phyloP scores from a whole-genome alignment of 768 basidiomycete species.

The Lactifluus volemus region DNA sequence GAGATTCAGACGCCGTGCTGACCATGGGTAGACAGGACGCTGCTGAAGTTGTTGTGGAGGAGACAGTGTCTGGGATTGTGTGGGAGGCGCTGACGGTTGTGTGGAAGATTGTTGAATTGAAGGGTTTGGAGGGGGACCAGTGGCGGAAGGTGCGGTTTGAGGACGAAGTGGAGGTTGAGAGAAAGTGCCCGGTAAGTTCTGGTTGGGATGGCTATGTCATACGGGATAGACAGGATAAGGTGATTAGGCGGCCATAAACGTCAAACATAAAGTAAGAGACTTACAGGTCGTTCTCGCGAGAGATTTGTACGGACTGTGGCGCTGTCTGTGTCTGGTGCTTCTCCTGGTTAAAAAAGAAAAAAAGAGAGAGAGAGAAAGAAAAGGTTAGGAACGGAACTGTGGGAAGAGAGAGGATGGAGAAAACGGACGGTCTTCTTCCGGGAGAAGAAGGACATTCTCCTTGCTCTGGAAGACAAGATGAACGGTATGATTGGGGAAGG shows the following conservation, averaged over 20 bases:
- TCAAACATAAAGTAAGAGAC: background rate
- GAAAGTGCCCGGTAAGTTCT: constrained; percentile 10
- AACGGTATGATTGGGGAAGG: constrained; percentile 53
- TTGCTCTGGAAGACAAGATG: constrained; percentile 46
- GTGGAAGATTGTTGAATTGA: constrained; percentile 24
- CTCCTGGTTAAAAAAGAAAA: constrained; percentile 14
- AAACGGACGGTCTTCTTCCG: constrained; percentile 58
- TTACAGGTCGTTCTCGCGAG: constrained; percentile 14
- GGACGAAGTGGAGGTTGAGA: constrained; percentile 12
- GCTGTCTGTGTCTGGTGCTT: constrained; percentile 16
- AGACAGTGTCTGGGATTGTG: constrained; percentile 20
- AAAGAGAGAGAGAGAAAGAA: background rate
- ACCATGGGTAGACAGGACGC: constrained; percentile 75
- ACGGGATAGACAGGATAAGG: background rate
- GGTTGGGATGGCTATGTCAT: constrained; percentile 1
- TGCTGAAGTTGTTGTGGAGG: constrained; percentile 28
- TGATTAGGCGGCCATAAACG: constrained; percentile 3
- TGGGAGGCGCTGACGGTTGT: constrained; percentile 27
- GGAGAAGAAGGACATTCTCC: constrained; percentile 92
- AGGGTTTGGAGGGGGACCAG: constrained; percentile 25
- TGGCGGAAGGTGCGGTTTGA: constrained; percentile 24
- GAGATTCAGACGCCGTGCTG: constrained; percentile 61
- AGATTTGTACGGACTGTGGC: constrained; percentile 10
- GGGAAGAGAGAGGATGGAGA: constrained; percentile 1
- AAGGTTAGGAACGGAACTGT: background rate